Base-by-base conservation (phyloP, 2,329 filamentous ascomycete species). In the Xylaria sp. region DNA sequence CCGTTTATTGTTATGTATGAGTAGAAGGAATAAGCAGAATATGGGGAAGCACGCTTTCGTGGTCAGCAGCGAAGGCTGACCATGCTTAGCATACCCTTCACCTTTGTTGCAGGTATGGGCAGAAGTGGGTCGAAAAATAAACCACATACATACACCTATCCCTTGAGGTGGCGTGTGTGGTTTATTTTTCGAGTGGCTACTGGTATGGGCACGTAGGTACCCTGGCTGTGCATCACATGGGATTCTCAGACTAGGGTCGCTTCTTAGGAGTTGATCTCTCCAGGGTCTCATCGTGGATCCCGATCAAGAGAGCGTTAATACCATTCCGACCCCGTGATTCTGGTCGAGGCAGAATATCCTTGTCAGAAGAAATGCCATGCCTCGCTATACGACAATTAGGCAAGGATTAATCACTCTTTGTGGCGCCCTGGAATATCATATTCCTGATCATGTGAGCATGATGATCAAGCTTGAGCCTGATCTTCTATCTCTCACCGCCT, bases 401-500 rank as follows among this genome's bases (percentile, higher is more conserved):
- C 58, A 63, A 63, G 66, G 66, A 54, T 64, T 20, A 50, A 52
- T 56, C 56, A 54, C 5, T 55, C 57, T 48, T 34, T 60, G 69
- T 70, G 69, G 66, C 69, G 67, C 67, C 44, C 39, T 51, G 34
- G 65, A 54, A 56, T 61, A 66, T 63, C 58, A 69, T 63, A 65
- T 67, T 61, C 50, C 60, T 64, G 65, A 65, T 72, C 70, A 72
- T 67, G 65, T 70, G 70, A 72, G 56, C 61, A 44, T 20, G 39
- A 63, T 66, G 48, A 63, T 67, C 66, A 63, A 65, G 61, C 70
- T 56, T 39, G 64, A 70, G 63, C 70, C 65, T 66, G 68, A 70
- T 70, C 65, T 67, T 66, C 64, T 69, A 15, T 62, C 55, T 41
- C 63, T 72, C 70, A 72, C 70, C 70, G 70, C 67, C 63, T 72